phyloP scores from a whole-genome alignment of 179 eudicot species.

The Corrigiola litoralis region DNA sequence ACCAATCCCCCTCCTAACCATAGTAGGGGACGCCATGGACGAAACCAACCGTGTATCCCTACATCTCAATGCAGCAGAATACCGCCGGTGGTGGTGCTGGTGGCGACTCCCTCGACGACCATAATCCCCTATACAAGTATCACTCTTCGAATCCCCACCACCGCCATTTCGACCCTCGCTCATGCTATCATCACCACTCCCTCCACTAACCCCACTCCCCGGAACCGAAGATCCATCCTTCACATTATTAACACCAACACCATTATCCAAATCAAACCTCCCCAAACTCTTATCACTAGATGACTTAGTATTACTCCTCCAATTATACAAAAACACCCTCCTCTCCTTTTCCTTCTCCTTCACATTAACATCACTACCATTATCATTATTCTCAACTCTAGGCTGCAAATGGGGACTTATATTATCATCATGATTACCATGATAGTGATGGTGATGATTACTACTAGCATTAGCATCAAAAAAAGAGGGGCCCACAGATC shows the following conservation, averaged over 20 bases:
- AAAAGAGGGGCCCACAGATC: conserved; percentile 44
- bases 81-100: conserved; percentile 14
- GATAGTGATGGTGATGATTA: conserved; percentile 15
- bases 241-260: conserved; percentile 12
- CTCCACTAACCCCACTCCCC: conserved; percentile 29
- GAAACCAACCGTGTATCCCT: conserved; percentile 35
- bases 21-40: conserved; percentile 35
- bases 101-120: conserved; percentile 12
- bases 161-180: conserved; percentile 59
- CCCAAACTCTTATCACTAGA: conserved; percentile 58
- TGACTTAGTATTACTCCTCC: conserved; percentile 73
- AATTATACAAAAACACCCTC: conserved; percentile 67
- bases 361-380: conserved; percentile 10
- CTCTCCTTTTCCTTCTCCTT: conserved; percentile 39
- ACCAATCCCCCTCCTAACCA: conserved; percentile 40
- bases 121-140: conserved; percentile 45
- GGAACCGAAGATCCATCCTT: conserved; percentile 41
- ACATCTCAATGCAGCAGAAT: conserved; percentile 30
- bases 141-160: conserved; percentile 69
- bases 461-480: conserved; percentile 17
- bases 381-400: conserved; percentile 17
- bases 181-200: conserved; percentile 48
- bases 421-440: conserved; percentile 15
- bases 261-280: conserved; percentile 35
- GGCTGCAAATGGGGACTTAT: conserved; percentile 2